Conservation (phyloP, 106 monocot genomes). For the Amphibolis antarctica region DNA sequence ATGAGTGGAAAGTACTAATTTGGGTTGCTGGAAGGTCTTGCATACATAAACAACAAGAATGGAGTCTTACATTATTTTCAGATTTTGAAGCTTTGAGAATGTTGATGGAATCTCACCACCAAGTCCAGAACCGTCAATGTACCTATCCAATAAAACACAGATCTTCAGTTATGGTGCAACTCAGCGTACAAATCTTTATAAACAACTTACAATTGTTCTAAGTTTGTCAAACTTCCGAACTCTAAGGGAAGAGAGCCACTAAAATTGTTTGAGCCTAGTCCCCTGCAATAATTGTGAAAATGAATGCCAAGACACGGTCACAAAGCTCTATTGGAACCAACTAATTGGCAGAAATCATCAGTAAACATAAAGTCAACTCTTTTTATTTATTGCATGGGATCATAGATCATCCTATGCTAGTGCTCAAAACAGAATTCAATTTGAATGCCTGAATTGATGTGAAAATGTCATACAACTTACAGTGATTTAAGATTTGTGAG, state of each 20-base stretch:
- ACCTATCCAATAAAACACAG: neutral
- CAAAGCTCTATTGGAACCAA: no score
- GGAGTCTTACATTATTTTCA: constrained; percentile 2
- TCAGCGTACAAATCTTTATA: neutral
- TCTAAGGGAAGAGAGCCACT: constrained; percentile 16
- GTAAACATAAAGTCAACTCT: no score
- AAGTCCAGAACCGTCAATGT: constrained; percentile 10
- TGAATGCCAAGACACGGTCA: neutral
- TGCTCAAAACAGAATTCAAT: neutral
- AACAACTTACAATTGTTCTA: constrained; percentile 11
- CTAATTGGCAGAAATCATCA: no score
- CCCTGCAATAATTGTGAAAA: constrained; percentile 7
- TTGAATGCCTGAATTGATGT: neutral
- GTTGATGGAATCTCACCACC: constrained; percentile 9
- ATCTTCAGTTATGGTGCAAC: neutral
- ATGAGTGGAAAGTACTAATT: no score
- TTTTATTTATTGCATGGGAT: no score
- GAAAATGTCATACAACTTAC: neutral
- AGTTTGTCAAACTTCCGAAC: constrained; percentile 10
- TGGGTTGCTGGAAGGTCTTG: no score
- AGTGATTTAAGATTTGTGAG: constrained; percentile 2
- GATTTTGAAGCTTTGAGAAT: constrained; percentile 4
- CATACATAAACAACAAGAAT: neutral
- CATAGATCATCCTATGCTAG: neutral
- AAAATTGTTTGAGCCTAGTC: constrained; percentile 10